Conservation (phyloP, 306 rosid species). For the Gastrolobium bilobum region DNA sequence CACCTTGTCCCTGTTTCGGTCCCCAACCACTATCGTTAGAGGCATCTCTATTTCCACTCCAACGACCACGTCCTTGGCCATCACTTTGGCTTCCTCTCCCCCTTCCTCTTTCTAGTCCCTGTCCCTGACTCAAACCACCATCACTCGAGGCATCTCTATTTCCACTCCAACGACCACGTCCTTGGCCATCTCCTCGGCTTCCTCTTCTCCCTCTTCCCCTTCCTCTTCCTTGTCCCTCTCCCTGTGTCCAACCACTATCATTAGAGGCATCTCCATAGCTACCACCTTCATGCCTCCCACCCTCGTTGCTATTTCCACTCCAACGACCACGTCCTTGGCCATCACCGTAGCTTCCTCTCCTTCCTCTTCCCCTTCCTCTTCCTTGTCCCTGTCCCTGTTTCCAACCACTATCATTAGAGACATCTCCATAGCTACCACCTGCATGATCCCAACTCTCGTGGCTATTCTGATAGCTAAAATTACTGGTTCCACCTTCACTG, state of each 20-base stretch:
- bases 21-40: no score
- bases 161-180: neutral
- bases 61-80: constrained; percentile 25
- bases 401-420: neutral
- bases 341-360: constrained; percentile 39
- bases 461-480: neutral
- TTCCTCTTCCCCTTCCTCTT: constrained; percentile 17
- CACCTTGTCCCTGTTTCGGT: neutral
- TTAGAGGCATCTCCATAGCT: neutral
- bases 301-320: neutral
- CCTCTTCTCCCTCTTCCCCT: neutral
- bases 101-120: constrained; percentile 21
- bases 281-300: no score
- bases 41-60: constrained; percentile 29
- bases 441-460: neutral
- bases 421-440: neutral
- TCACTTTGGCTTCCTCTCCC: constrained; percentile 39
- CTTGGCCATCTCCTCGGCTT: neutral
- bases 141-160: neutral
- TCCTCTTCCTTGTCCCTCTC: neutral
- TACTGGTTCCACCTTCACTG: neutral
- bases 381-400: constrained; percentile 18
- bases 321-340: constrained; percentile 27
- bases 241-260: constrained; percentile 12
- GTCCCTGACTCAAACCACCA: constrained; percentile 18